Conservation (phyloP, 495 filamentous ascomycete species). For the Neurospora tetraspora region DNA sequence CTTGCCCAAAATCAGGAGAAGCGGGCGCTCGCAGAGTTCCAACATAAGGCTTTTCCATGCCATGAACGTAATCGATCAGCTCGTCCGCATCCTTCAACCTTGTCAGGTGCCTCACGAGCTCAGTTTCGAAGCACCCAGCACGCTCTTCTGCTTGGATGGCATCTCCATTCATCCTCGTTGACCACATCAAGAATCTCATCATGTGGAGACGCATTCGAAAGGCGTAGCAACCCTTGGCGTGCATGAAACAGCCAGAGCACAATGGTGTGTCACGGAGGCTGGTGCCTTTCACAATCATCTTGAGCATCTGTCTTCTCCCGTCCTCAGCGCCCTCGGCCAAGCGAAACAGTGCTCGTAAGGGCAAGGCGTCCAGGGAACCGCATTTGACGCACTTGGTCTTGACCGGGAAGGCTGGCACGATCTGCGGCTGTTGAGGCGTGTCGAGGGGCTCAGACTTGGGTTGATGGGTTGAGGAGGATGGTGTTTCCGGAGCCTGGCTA, state of each 20-base stretch:
- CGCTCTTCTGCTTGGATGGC: neutral
- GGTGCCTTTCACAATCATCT: neutral
- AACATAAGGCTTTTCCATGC: neutral
- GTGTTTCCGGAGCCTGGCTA: neutral
- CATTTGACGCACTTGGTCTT: neutral
- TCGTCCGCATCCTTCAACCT: neutral
- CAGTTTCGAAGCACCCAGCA: neutral
- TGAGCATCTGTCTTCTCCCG: neutral
- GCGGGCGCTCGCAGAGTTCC: neutral
- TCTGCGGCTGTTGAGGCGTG: too few species aligned
- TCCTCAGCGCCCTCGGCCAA: neutral
- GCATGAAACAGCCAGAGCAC: neutral
- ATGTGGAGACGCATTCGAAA: neutral
- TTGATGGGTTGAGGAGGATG: neutral
- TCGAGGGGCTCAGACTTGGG: neutral
- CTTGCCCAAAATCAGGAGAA: neutral
- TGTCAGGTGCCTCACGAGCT: neutral
- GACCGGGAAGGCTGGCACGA: neutral
- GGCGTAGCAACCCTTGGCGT: neutral
- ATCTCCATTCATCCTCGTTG: neutral
- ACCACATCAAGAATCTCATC: neutral
- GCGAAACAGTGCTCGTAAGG: neutral
- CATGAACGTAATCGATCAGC: neutral
- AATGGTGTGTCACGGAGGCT: neutral
- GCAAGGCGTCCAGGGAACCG: neutral